phyloP scores from a whole-genome alignment of 768 basidiomycete species.

The Boletus sp. region DNA sequence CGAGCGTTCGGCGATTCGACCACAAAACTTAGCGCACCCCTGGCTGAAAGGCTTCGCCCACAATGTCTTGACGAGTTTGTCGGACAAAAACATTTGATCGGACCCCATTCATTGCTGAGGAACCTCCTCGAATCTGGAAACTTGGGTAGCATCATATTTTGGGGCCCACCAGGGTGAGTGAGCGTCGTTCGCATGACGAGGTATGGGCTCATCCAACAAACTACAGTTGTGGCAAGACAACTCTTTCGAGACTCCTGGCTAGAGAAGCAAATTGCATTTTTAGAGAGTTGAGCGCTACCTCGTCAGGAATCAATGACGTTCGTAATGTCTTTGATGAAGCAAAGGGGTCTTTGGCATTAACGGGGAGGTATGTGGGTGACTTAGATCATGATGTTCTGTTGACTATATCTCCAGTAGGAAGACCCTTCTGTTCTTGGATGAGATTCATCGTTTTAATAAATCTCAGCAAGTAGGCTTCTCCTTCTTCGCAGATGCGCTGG shows the following conservation, averaged over 20 bases:
- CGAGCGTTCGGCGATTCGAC: conserved; percentile 14
- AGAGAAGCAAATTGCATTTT: conserved; percentile 56
- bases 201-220: neutral
- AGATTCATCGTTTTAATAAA: conserved; percentile 79
- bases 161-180: conserved; percentile 70
- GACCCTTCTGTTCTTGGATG: conserved; percentile 80
- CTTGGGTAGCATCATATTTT: conserved; percentile 62
- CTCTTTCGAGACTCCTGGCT: conserved; percentile 71
- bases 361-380: conserved; percentile 49
- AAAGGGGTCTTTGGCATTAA: conserved; percentile 57
- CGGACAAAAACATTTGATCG: conserved; percentile 67
- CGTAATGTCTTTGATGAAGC: conserved; percentile 76
- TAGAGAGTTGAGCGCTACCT: conserved; percentile 78
- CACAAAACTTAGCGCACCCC: conserved; percentile 43
- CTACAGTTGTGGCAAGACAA: conserved; percentile 68
- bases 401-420: conserved; percentile 39
- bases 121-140: conserved; percentile 49
- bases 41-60: conserved; percentile 76
- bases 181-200: neutral
- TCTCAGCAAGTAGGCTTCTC: conserved; percentile 53
- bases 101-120: conserved; percentile 54
- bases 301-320: conserved; percentile 65
- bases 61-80: conserved; percentile 61
- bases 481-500: neutral
- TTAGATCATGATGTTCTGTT: neutral